Conservation (phyloP, 495 filamentous ascomycete genomes). For the Xylaria grammica region DNA sequence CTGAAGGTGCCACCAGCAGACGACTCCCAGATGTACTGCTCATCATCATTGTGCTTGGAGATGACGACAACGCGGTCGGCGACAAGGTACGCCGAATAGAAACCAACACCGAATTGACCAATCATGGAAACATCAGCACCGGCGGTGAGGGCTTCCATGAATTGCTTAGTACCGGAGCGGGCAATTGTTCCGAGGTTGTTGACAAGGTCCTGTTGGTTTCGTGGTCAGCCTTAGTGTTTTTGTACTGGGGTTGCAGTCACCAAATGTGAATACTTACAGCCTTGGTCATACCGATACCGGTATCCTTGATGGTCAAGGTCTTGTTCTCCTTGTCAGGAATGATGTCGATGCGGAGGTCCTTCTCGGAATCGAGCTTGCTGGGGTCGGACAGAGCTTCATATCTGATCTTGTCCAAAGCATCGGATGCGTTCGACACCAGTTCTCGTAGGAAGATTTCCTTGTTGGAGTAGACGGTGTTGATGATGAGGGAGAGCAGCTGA, state of each 20-base stretch:
- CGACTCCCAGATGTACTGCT: slow-evolving; percentile 99
- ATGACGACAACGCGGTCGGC: slow-evolving; percentile 94
- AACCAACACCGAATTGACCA: slow-evolving; percentile 99
- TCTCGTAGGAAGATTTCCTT: slow-evolving; percentile 99
- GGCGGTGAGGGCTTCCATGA: slow-evolving; percentile 98
- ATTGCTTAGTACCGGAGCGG: slow-evolving; percentile 99
- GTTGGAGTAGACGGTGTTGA: slow-evolving; percentile 99
- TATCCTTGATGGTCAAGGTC: slow-evolving; percentile 95
- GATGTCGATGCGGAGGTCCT: slow-evolving; percentile 98
- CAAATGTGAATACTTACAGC: slow-evolving; percentile 68
- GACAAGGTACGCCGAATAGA: slow-evolving; percentile 99
- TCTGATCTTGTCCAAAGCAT: slow-evolving; percentile 99
- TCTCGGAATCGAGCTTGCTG: slow-evolving; percentile 92
- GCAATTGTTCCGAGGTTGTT: slow-evolving; percentile 99
- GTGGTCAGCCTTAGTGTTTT: slow-evolving; percentile 30
- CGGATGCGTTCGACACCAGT: slow-evolving; percentile 94
- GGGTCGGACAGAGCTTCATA: slow-evolving; percentile 97
- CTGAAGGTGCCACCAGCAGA: slow-evolving; percentile 97
- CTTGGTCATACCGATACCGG: slow-evolving; percentile 99
- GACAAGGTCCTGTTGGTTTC: slow-evolving; percentile 76
- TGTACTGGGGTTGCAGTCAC: neutral
- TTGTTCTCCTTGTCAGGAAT: slow-evolving; percentile 95
- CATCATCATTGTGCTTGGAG: slow-evolving; percentile 99
- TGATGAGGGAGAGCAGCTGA: slow-evolving; percentile 98
- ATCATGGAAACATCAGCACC: slow-evolving; percentile 99